Evolutionary conservation across 1,284 basidiomycete genomes (phyloP), one percentile per base, ranked within the genome.

Genomic region (Chalciporus piperatoides): DNA sequence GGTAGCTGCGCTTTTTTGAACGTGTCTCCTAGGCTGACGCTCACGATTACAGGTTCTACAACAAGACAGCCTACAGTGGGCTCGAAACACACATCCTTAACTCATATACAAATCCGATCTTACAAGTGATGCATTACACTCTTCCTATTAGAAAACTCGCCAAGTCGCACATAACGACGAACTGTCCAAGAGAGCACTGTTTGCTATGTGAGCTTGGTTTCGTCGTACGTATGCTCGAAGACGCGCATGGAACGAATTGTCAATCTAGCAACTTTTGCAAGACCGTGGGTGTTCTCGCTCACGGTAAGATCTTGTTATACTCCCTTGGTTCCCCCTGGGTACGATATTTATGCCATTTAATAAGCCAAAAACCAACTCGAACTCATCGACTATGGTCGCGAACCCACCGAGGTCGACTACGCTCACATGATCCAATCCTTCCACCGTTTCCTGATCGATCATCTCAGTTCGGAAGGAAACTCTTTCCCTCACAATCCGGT

Each of bases 41-140:
- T 0, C 8, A 9, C 14, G 10, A 30, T 14, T 44, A n/a, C 51
- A 94, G 92, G 1, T 97, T 92, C 65, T 97, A 93, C 71, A 97
- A 97, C 68, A 84, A 82, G 62, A 98, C 97, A 0, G 68, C 79
- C 23, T 94, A 84, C 64, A 94, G 91, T 51, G 97, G 97, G 4
- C 78, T 99, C 43, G 97, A 99, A 70, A 97, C 96, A 1, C 93
- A 99, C 65, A 98, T 99, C 53, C 77, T 91, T 46, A 97, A 98
- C 68, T 98, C 94, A 15, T 99, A 99, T 71, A 97, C 96, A 23
- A 99, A 99, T 64, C 76, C 93, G 1, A 70, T 98, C 21, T 72
- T 99, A 1, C 96, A 99, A 67, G 83, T 89, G 3, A 79, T 99
- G 68, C 90, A 97, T 65, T 96, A 94, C 67, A 81, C 81, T 23